These are phyloP conservation scores for Leptosphaerulina australis DNA, from an alignment of 2,329 filamentous ascomycete species.

Conservation along the genomic window DNA sequence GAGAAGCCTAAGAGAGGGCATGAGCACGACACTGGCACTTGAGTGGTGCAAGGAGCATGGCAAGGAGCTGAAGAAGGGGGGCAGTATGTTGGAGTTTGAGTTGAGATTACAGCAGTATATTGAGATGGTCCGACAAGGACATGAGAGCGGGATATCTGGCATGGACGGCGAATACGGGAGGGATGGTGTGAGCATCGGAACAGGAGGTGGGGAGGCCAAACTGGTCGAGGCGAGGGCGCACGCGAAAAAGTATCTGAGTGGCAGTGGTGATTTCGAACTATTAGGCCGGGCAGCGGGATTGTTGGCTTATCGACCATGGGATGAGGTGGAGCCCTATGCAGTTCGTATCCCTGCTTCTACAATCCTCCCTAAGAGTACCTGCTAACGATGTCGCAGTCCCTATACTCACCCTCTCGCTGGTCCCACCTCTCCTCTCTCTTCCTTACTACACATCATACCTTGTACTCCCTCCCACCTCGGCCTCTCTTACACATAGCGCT, in stretches of 20 bases:
- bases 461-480: constrained; percentile 80
- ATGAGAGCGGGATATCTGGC: constrained; percentile 36
- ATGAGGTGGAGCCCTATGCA: constrained; percentile 64
- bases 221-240: constrained; percentile 79
- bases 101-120: constrained; percentile 94
- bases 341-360: constrained; percentile 42
- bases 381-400: constrained; percentile 56
- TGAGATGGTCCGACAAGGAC: constrained; percentile 75
- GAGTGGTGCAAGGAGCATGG: constrained; percentile 94
- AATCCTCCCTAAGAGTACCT: not conserved
- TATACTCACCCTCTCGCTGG: constrained; percentile 80
- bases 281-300: constrained; percentile 77
- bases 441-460: constrained; percentile 80
- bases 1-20: constrained; percentile 67
- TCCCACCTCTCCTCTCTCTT: constrained; percentile 77
- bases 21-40: constrained; percentile 78
- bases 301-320: constrained; percentile 73
- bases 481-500: constrained; percentile 91
- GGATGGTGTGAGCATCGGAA: constrained; percentile 71
- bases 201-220: constrained; percentile 55
- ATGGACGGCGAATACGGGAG: constrained; percentile 33
- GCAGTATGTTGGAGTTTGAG: constrained; percentile 90
- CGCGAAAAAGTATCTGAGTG: constrained; percentile 79
- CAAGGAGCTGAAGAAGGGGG: constrained; percentile 85
- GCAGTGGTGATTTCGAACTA: constrained; percentile 71